These are phyloP conservation scores for Leccinum boreale DNA, from an alignment of 768 basidiomycete genomes.

Conservation along the genomic window DNA sequence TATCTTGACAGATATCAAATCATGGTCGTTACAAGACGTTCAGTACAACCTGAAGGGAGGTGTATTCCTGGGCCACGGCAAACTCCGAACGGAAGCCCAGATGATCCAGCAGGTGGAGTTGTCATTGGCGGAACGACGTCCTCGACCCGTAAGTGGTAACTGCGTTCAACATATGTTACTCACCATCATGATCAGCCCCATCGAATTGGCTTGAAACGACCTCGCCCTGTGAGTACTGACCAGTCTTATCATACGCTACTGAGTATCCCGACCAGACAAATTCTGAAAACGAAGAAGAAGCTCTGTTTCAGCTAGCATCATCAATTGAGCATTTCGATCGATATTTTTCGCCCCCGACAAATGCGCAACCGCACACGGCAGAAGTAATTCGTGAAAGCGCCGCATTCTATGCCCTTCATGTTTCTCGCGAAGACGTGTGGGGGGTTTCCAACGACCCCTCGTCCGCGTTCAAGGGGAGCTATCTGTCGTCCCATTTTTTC, in stretches of 20 bases:
- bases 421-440: not conserved
- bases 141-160: too few relatives aligned
- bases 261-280: not conserved
- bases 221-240: too few relatives aligned
- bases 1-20: not conserved
- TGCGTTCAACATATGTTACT: too few relatives aligned
- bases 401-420: not conserved
- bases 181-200: too few relatives aligned
- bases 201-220: too few relatives aligned
- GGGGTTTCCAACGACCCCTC: not conserved
- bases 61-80: not conserved
- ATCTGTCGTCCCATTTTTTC: not conserved
- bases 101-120: too few relatives aligned
- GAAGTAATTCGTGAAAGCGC: not conserved
- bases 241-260: too few relatives aligned
- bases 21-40: not conserved
- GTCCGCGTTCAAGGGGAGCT: not conserved
- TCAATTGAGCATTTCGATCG: not conserved
- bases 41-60: not conserved
- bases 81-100: too few relatives aligned
- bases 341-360: too few relatives aligned
- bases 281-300: not conserved
- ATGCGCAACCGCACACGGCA: too few relatives aligned
- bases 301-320: not conserved
- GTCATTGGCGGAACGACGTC: too few relatives aligned